Percentiles rank a stretch among this genome's conserved stretches.
These are phyloP conservation scores for Candolleomyces efflorescens DNA, from an alignment of 768 basidiomycete species.

Conservation along the genomic window DNA sequence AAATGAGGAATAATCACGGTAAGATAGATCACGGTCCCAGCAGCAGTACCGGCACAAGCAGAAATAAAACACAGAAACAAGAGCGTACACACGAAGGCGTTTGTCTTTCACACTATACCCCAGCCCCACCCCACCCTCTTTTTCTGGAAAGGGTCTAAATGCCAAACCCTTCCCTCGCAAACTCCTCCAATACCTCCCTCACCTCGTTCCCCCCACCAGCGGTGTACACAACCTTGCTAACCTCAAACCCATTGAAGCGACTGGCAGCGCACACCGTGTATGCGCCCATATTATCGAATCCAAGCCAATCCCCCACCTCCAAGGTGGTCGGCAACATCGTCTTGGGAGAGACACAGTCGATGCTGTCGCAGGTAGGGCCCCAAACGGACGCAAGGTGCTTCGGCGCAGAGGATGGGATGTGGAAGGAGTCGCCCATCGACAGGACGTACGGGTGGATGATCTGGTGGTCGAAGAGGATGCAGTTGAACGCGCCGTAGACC, in stretches of 20 bases:
- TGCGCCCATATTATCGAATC: constrained; percentile 98
- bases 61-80: too few relatives aligned
- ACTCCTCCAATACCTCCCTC: constrained; percentile 44
- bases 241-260: constrained; percentile 89
- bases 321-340: constrained; percentile 62
- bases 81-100: too few relatives aligned
- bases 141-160: background rate
- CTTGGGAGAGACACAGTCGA: constrained; percentile 81
- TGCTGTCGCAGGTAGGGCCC: constrained; percentile 98
- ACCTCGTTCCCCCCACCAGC: constrained; percentile 56
- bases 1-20: too few relatives aligned
- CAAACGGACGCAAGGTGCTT: constrained; percentile 71
- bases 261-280: constrained; percentile 98
- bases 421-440: constrained; percentile 65
- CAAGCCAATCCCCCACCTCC: constrained; percentile 94
- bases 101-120: too few relatives aligned
- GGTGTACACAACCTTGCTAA: constrained; percentile 79
- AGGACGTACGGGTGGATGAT: constrained; percentile 68
- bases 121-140: too few relatives aligned
- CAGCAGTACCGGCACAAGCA: too few relatives aligned
- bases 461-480: constrained; percentile 97
- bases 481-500: constrained; percentile 96
- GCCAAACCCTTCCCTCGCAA: constrained; percentile 29
- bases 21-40: too few relatives aligned
- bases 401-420: constrained; percentile 34